phyloP scores from a whole-genome alignment of 2,329 filamentous ascomycete genomes.

The Diaporthe longicolla region DNA sequence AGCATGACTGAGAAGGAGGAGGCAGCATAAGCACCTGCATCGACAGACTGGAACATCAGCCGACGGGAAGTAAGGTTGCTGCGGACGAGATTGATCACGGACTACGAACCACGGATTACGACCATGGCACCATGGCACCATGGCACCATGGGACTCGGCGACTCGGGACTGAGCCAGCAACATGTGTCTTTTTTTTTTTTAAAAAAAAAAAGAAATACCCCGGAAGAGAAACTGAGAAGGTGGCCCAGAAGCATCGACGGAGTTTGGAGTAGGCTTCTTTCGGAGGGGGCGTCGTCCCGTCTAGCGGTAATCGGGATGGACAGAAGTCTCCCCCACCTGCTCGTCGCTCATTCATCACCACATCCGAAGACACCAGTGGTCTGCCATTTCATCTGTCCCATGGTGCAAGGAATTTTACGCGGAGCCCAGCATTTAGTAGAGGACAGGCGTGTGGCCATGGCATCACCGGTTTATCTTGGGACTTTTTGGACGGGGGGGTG shows the following conservation, averaged over 20 bases:
- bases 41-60: background rate
- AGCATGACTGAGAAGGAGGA: conserved; percentile 57
- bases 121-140: conserved; percentile 9
- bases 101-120: background rate
- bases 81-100: background rate
- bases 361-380: background rate
- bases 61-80: background rate
- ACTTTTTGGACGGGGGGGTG: background rate
- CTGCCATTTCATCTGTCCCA: background rate
- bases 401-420: background rate
- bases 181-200: background rate
- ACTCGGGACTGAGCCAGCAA: conserved; percentile 16
- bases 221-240: conserved; percentile 5
- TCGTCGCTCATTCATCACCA: conserved; percentile 23
- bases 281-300: background rate
- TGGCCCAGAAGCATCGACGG: conserved; percentile 28
- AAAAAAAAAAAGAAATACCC: conserved; percentile 15
- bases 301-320: conserved; percentile 12
- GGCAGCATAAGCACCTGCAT: conserved; percentile 40
- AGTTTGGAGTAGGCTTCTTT: conserved; percentile 34
- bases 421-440: conserved; percentile 21
- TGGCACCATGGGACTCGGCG: conserved; percentile 9
- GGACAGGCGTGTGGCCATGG: conserved; percentile 1
- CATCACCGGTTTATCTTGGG: conserved; percentile 10
- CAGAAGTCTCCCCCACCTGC: conserved; percentile 15